phyloP scores from a whole-genome alignment of 176 grass and related monocot species.

The Stipa capillata region DNA sequence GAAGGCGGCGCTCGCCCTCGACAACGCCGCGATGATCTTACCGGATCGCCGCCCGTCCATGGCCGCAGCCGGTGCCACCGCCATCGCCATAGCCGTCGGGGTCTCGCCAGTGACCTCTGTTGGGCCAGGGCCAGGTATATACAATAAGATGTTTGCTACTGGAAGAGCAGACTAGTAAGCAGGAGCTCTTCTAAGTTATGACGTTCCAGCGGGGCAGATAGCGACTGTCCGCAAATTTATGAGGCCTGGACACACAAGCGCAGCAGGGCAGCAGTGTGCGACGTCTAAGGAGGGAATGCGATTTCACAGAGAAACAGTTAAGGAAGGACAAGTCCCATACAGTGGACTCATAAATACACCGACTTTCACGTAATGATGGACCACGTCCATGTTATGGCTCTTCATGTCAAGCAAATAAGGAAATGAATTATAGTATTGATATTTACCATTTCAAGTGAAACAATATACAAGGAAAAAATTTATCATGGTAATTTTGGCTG shows the following conservation, averaged over 20 bases:
- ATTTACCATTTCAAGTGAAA: background rate
- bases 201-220: background rate
- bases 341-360: background rate
- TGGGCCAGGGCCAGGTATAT: background rate
- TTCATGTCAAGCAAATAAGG: background rate
- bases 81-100: background rate
- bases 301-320: too few species aligned
- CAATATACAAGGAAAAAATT: background rate
- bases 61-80: background rate
- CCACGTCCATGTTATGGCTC: background rate
- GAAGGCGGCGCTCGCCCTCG: conserved; percentile 26
- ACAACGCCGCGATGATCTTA: background rate
- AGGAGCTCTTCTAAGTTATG: background rate
- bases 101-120: background rate
- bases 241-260: background rate
- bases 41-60: background rate
- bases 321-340: background rate
- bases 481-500: too few species aligned
- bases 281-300: background rate
- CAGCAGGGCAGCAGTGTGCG: background rate
- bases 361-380: background rate
- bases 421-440: background rate
- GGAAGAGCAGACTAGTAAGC: background rate
- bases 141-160: background rate
- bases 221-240: background rate